These are phyloP conservation scores for Globisporangium cystogenes DNA, from an alignment of 352 stramenopile genomes.

Conservation along the genomic window DNA sequence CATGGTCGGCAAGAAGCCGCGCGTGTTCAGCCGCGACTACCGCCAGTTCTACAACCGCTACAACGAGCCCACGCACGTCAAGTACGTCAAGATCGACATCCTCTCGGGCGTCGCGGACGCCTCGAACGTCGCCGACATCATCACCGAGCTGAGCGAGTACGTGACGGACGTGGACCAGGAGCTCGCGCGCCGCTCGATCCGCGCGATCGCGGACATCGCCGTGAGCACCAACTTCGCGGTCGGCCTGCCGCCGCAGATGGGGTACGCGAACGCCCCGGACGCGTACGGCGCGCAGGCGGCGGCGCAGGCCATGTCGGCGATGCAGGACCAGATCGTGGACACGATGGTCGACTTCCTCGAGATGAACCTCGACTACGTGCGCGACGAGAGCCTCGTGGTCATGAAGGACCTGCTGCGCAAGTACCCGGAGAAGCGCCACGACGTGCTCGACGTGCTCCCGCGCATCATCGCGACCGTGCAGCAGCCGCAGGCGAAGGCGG, in stretches of 20 bases:
- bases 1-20: conserved; percentile 92
- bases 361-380: conserved; percentile 95
- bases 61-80: conserved; percentile 97
- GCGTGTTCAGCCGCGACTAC: conserved; percentile 97
- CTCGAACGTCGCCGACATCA: conserved; percentile 94
- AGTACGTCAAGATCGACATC: conserved; percentile 97
- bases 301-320: conserved; percentile 55
- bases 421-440: conserved; percentile 91
- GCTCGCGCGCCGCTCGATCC: conserved; percentile 89
- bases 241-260: conserved; percentile 19
- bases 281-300: conserved; percentile 63
- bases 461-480: conserved; percentile 71
- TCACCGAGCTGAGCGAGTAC: conserved; percentile 97
- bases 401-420: conserved; percentile 96
- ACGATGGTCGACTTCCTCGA: conserved; percentile 97
- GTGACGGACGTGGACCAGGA: conserved; percentile 93
- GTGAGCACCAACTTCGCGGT: conserved; percentile 71
- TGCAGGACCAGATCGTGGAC: conserved; percentile 87
- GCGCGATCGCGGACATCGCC: conserved; percentile 92
- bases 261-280: conserved; percentile 48
- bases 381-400: conserved; percentile 94
- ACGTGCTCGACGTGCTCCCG: conserved; percentile 86
- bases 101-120: conserved; percentile 93
- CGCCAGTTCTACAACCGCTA: conserved; percentile 97
- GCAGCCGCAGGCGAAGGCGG: conserved; percentile 87